A percentile compares a stretch with the other conserved stretches of the same genome.
Conservation (phyloP, 495 filamentous ascomycete species). For the Lasiosphaeria ovina region DNA sequence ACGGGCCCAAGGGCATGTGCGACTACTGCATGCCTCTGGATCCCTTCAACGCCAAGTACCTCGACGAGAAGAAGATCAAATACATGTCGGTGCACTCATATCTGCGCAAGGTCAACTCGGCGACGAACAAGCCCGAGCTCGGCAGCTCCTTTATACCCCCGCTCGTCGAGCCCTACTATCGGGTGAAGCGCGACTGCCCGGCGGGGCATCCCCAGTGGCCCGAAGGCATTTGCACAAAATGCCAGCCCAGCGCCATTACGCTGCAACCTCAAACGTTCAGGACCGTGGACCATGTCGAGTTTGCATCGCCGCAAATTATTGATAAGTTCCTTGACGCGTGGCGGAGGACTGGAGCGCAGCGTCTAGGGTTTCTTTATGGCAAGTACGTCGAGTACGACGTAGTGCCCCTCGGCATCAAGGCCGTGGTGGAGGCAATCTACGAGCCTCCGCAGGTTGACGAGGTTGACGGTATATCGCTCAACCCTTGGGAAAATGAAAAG, state of each 20-base stretch:
- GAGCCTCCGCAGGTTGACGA: constrained; percentile 92
- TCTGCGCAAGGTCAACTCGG: constrained; percentile 88
- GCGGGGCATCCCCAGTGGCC: constrained; percentile 92
- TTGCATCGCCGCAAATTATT: constrained; percentile 75
- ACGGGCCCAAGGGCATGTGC: constrained; percentile 96
- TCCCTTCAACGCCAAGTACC: constrained; percentile 82
- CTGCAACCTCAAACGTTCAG: constrained; percentile 90
- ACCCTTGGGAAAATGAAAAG: constrained; percentile 83
- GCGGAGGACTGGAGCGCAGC: constrained; percentile 74
- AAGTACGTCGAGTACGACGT: constrained; percentile 87
- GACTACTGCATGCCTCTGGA: constrained; percentile 99
- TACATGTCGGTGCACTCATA: constrained; percentile 95
- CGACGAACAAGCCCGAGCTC: constrained; percentile 92
- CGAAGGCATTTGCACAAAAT: constrained; percentile 98
- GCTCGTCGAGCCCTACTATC: constrained; percentile 88
- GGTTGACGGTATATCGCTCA: constrained; percentile 83
- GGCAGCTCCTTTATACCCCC: constrained; percentile 94
- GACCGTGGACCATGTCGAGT: constrained; percentile 99
- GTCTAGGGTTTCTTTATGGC: constrained; percentile 89
- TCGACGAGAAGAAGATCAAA: constrained; percentile 96
- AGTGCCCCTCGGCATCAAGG: constrained; percentile 92
- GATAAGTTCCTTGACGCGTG: constrained; percentile 89
- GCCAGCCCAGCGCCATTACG: constrained; percentile 95
- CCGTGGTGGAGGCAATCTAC: constrained; percentile 96
- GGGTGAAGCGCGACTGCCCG: constrained; percentile 84